Evolutionary conservation across 139 green algal species (phyloP).

Genomic region (Chlamydomonas asymmetrica): DNA sequence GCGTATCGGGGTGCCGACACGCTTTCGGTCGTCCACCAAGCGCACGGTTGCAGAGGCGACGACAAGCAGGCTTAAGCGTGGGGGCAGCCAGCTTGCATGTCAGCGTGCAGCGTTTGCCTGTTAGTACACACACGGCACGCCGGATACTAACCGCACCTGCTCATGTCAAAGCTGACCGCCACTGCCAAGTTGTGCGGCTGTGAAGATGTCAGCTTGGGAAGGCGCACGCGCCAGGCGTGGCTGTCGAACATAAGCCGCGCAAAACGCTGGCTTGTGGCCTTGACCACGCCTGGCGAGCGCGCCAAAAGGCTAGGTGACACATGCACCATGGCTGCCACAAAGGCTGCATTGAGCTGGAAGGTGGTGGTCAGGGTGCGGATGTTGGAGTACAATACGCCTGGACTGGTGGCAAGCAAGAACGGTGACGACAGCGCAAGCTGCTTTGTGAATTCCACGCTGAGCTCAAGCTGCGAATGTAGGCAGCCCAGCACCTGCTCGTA

Average conservation of each 20-base stretch:
- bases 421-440: conserved; percentile 4
- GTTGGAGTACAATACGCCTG: background rate
- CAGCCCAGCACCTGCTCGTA: background rate
- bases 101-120: too few species aligned
- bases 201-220: background rate
- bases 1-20: too few species aligned
- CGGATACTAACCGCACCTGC: too few species aligned
- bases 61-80: too few species aligned
- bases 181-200: conserved; percentile 18
- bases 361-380: background rate
- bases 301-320: conserved; percentile 1
- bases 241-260: background rate
- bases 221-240: background rate
- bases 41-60: too few species aligned
- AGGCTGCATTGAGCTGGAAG: conserved; percentile 2
- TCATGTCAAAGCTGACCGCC: conserved; percentile 13
- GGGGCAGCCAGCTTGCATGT: too few species aligned
- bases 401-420: background rate
- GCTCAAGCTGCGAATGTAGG: background rate
- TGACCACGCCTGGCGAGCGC: background rate
- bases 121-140: too few species aligned
- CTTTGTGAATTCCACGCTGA: background rate
- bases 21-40: too few species aligned
- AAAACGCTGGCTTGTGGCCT: background rate
- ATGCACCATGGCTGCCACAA: background rate